A percentile compares a stretch with the other conserved stretches of the same genome.
phyloP scores from a whole-genome alignment of 2,329 filamentous ascomycete species.

The Tetracladium maxilliforme region DNA sequence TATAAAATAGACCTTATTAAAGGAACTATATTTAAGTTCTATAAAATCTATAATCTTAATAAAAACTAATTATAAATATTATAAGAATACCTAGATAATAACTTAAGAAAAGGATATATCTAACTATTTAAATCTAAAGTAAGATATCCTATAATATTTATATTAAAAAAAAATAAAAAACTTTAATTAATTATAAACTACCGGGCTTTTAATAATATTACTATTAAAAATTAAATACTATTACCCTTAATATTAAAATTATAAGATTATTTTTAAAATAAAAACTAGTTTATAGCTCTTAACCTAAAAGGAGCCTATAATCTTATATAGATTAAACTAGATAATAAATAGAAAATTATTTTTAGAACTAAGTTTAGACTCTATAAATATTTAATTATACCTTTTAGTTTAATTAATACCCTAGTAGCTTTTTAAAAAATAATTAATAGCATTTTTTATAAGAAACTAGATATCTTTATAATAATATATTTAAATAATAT shows the following conservation, averaged over 20 bases:
- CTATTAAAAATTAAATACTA: constrained; percentile 16
- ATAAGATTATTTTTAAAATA: constrained; percentile 9
- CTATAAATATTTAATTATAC: constrained; percentile 18
- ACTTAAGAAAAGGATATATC: constrained; percentile 8
- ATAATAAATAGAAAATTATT: constrained; percentile 17
- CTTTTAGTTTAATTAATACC: constrained; percentile 9
- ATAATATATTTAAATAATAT: constrained; percentile 15
- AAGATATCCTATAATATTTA: constrained; percentile 13
- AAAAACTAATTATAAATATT: constrained; percentile 5
- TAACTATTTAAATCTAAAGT: constrained; percentile 5
- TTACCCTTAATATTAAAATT: constrained; percentile 17
- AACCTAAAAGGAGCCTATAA: constrained; percentile 16
- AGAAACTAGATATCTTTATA: constrained; percentile 2
- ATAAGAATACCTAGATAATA: constrained; percentile 7
- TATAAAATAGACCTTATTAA: no score
- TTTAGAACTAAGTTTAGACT: constrained; percentile 16
- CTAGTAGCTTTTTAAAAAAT: constrained; percentile 11
- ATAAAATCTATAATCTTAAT: constrained; percentile 6
- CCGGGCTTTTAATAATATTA: constrained; percentile 16
- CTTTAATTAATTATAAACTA: constrained; percentile 19
- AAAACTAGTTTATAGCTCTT: constrained; percentile 15
- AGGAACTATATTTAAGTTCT: no score
- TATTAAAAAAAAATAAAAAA: constrained; percentile 13
- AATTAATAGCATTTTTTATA: constrained; percentile 10
- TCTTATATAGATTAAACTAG: constrained; percentile 14